Conservation (phyloP, 2,329 filamentous ascomycete species). For the Colletotrichum ledebouriae region DNA sequence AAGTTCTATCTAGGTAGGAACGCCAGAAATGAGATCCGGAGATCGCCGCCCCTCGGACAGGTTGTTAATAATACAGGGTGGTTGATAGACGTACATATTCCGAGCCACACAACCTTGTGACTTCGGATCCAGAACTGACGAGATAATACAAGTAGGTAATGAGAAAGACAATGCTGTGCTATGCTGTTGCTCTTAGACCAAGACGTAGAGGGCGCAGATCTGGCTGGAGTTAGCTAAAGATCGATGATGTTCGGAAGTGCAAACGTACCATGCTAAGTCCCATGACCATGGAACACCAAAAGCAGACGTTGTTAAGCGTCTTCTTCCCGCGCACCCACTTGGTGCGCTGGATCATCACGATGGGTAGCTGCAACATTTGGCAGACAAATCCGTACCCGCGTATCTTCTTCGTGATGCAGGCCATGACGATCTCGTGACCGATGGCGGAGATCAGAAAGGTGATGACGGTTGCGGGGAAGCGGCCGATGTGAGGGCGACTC, state of each 20-base stretch:
- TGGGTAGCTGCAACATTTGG: conserved; percentile 97
- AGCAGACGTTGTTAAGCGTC: conserved; percentile 88
- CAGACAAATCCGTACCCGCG: conserved; percentile 93
- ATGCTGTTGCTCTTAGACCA: conserved; percentile 53
- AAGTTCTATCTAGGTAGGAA: conserved; percentile 38
- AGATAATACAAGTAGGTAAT: conserved; percentile 5
- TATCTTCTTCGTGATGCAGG: conserved; percentile 97
- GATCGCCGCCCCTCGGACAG: conserved; percentile 22
- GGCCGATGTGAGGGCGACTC: conserved; percentile 80
- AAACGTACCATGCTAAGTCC: conserved; percentile 81
- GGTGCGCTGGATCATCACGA: conserved; percentile 90
- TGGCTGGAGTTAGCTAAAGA: conserved; percentile 46
- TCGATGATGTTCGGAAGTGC: background rate
- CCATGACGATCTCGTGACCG: conserved; percentile 96
- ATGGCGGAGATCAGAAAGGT: conserved; percentile 92
- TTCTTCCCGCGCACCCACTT: conserved; percentile 79
- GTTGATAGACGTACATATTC: background rate
- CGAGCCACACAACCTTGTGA: too few relatives aligned
- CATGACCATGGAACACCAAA: conserved; percentile 93
- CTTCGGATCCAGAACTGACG: background rate
- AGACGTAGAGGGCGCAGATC: conserved; percentile 69
- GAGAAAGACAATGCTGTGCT: background rate
- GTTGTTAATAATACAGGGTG: conserved; percentile 25
- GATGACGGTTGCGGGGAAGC: conserved; percentile 83
- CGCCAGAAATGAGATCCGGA: conserved; percentile 18